These are phyloP conservation scores for Candida tammaniensis DNA, from an alignment of 805 yeast genomes.

Conservation along the genomic window DNA sequence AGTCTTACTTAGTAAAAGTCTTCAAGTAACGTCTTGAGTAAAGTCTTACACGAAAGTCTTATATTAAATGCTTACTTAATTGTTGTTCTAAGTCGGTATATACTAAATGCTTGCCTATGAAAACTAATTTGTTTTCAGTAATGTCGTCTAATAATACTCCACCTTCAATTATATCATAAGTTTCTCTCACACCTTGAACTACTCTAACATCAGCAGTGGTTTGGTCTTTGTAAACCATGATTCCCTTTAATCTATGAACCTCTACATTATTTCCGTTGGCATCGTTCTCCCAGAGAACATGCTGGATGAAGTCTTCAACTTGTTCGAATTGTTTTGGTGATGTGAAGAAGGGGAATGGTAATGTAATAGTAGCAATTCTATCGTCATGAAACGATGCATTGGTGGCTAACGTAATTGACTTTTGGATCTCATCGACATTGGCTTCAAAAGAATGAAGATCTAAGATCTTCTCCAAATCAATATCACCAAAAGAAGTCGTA, in stretches of 20 bases:
- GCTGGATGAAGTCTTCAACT: conserved; percentile 66
- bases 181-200: conserved; percentile 90
- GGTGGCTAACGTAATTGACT: conserved; percentile 14
- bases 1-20: too few species aligned
- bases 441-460: conserved; percentile 77
- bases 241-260: conserved; percentile 81
- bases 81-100: conserved; percentile 24
- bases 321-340: conserved; percentile 33
- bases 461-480: conserved; percentile 62
- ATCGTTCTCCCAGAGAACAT: conserved; percentile 67
- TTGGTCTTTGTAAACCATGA: conserved; percentile 43
- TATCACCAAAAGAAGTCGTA: conserved; percentile 71
- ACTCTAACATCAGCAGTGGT: conserved; percentile 45
- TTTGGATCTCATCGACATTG: conserved; percentile 17
- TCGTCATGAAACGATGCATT: conserved; percentile 33
- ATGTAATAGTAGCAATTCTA: conserved; percentile 33
- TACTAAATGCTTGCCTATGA: conserved; percentile 68
- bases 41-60: too few species aligned
- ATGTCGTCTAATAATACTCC: conserved; percentile 35
- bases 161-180: conserved; percentile 71
- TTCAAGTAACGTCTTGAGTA: too few species aligned
- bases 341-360: conserved; percentile 45
- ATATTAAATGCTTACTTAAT: conserved; percentile 1
- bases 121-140: conserved; percentile 55
- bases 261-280: conserved; percentile 50